A percentile compares a stretch with the other conserved stretches of the same genome.
Conservation (phyloP, 495 filamentous ascomycete species). For the Aspergillus avenaceus region DNA sequence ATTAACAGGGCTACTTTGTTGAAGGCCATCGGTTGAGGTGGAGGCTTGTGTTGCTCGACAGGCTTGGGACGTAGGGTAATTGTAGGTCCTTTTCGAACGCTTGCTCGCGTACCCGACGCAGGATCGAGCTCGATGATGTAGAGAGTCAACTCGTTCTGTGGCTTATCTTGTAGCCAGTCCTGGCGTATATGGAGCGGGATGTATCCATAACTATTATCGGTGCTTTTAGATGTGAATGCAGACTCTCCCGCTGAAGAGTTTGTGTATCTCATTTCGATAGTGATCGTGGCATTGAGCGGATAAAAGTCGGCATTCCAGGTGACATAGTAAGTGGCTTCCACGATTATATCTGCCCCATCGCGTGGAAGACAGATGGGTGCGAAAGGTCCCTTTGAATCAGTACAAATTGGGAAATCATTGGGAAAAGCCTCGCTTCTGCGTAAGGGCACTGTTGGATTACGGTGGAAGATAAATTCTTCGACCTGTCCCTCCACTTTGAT, state of each 20-base stretch:
- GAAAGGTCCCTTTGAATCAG: conserved; percentile 16
- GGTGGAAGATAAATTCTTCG: conserved; percentile 3
- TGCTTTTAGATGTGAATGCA: conserved; percentile 33
- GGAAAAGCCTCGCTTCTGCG: conserved; percentile 51
- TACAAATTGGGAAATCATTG: conserved; percentile 37
- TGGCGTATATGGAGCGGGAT: conserved; percentile 28
- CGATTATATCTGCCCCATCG: conserved; percentile 28
- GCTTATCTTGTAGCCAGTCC: conserved; percentile 32
- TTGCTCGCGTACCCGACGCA: conserved; percentile 19
- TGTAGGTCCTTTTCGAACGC: conserved; percentile 22
- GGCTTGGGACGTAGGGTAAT: conserved; percentile 19
- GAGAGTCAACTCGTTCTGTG: conserved; percentile 25
- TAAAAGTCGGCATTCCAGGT: conserved; percentile 43
- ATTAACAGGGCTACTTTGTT: conserved; percentile 22
- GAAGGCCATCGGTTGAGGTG: conserved; percentile 19
- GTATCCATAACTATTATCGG: conserved; percentile 36
- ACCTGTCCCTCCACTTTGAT: not conserved
- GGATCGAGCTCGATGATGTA: conserved; percentile 27
- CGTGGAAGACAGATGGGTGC: conserved; percentile 37
- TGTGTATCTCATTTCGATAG: conserved; percentile 32
- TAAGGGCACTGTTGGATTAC: not conserved
- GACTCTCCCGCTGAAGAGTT: conserved; percentile 23
- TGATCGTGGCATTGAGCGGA: conserved; percentile 35
- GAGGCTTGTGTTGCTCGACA: conserved; percentile 22
- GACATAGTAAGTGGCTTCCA: conserved; percentile 39